Evolutionary conservation across 371 early-diverging fungal genomes (phyloP).

Genomic region (Umbelopsis sp.): DNA sequence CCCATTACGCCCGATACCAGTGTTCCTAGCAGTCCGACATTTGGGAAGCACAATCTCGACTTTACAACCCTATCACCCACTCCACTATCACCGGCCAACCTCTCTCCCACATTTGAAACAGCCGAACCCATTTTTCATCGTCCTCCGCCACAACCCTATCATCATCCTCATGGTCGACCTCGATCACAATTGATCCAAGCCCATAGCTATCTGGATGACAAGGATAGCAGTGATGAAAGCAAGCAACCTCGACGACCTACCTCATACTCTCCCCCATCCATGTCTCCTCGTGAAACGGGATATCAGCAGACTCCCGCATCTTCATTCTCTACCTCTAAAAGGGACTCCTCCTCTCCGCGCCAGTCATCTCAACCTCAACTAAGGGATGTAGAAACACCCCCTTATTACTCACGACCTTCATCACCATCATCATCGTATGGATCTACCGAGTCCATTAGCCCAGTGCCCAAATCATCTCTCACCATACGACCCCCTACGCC

Average conservation of each 20-base stretch:
- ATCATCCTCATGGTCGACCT: not conserved
- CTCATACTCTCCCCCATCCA: conserved; percentile 7
- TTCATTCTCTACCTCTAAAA: conserved; percentile 9
- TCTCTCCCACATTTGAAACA: not conserved
- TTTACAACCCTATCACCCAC: not conserved
- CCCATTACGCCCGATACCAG: conserved; percentile 12
- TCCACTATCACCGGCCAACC: not conserved
- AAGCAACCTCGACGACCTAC: not conserved
- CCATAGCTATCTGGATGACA: conserved; percentile 15
- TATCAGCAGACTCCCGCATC: conserved; percentile 2
- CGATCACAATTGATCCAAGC: conserved; percentile 14
- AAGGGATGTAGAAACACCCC: conserved; percentile 11
- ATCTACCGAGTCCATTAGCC: conserved; percentile 17
- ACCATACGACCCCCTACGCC: conserved; percentile 26
- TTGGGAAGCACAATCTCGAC: conserved; percentile 11
- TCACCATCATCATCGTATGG: conserved; percentile 29
- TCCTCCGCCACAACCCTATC: not conserved
- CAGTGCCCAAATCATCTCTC: conserved; percentile 12
- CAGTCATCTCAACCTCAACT: conserved; percentile 18
- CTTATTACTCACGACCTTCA: conserved; percentile 20
- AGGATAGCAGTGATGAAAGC: conserved; percentile 6
- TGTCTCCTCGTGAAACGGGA: conserved; percentile 9
- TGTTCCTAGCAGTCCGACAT: conserved; percentile 15
- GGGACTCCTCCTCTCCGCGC: not conserved
- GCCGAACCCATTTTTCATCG: conserved; percentile 4